Base-by-base conservation (phyloP, 2,329 filamentous ascomycete genomes). In the Ceratocystis destructans region DNA sequence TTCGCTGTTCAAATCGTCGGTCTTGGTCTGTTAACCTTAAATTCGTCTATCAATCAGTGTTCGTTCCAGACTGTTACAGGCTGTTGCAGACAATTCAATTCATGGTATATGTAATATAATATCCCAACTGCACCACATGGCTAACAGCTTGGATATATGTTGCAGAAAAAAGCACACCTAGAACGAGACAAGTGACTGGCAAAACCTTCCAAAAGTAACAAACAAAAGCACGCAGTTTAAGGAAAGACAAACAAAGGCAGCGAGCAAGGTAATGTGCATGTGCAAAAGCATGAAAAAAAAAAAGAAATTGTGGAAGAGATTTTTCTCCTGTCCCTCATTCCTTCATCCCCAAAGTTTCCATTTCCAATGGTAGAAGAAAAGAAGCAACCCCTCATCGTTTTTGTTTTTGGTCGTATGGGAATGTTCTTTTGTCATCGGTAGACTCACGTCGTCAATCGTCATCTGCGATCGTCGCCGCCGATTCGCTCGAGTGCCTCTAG, bases 401-500 rank as follows among this genome's bases (percentile, higher is more conserved):
- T 28, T 28, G 28, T 28, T 46, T 63, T 48, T 50, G 17, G 25
- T 64, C 46, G 41, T 37, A 15, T 46, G n/a, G 45, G n/a, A 22
- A 20, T 53, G 41, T 61, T 63, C 31, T 22, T 33, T 41, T 57
- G 53, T 57, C 53, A 55, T 46, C 61, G 57, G 55, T 25, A 46
- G 62, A 45, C 44, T 65, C 62, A 41, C 65, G 64, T 70, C 69
- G 71, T 74, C 68, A 41, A 41, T 67, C 75, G 72, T 72, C 74
- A 75, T 71, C 76, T 68, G 69, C 78, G 76, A 70, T 86, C 82
- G 72, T 84, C 82, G 68, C 83, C 83, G 69, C 83, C 84, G 71
- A 89, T 87, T 72, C 86, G 80, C 74, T 86, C 83, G 67, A 89
- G 76, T 8, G 86, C 90, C 78, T 99, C 95, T 66, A 99, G 84